Conservation (phyloP, 2,329 filamentous ascomycete species). For the Colletotrichum kahawae region DNA sequence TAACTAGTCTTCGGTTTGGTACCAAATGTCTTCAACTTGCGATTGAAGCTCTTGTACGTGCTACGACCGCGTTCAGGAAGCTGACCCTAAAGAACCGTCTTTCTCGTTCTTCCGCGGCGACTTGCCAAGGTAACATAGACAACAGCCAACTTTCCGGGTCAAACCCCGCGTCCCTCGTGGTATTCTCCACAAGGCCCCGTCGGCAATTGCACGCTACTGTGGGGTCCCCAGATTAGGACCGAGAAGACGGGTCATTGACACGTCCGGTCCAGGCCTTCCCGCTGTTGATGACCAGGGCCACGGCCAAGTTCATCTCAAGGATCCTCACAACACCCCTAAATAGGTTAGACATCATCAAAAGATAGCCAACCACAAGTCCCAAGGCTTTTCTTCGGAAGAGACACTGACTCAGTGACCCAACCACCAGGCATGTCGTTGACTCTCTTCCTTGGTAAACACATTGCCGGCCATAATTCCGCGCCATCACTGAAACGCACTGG, state of each 20-base stretch:
- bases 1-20: not conserved
- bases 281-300: not conserved
- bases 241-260: not conserved
- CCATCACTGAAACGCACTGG: not conserved
- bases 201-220: not conserved
- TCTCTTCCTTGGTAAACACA: not conserved
- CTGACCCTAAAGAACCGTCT: not conserved
- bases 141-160: not conserved
- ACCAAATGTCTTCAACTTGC: not conserved
- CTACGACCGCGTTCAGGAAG: not conserved
- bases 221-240: not conserved
- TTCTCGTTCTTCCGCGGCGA: not conserved
- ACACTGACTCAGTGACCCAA: not conserved
- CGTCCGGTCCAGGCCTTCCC: not conserved
- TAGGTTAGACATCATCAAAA: not conserved
- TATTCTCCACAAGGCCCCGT: not conserved
- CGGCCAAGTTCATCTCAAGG: not conserved
- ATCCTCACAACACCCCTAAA: not conserved
- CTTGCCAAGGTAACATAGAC: not conserved
- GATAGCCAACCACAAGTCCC: not conserved
- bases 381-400: conserved; percentile 1
- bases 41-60: not conserved
- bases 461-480: not conserved
- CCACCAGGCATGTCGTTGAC: not conserved
- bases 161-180: not conserved